Conservation (phyloP, 306 rosid species). For the Trifolium pratense region DNA sequence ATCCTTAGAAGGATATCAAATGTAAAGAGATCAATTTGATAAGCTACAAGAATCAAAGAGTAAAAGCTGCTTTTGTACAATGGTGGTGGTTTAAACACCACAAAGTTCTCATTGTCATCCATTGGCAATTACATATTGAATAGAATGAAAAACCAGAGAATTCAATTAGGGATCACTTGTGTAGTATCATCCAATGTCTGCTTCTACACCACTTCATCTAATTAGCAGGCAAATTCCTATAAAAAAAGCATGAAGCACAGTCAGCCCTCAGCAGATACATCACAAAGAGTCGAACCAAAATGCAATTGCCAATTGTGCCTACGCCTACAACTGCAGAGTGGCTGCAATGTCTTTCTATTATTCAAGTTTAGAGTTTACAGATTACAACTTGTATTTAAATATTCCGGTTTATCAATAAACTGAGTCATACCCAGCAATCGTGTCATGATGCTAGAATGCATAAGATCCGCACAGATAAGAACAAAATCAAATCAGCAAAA, state of each 20-base stretch:
- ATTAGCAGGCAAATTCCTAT: slow-evolving; percentile 46
- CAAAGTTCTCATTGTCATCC: slow-evolving; percentile 36
- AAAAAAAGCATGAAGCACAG: slow-evolving; percentile 32
- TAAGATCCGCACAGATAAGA: neutral
- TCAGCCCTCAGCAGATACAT: slow-evolving; percentile 6
- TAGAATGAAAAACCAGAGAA: slow-evolving; percentile 36
- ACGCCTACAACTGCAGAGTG: neutral
- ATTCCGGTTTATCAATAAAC: neutral
- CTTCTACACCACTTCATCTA: slow-evolving; percentile 32
- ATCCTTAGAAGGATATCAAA: slow-evolving; percentile 35
- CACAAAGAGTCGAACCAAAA: neutral
- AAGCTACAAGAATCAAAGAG: slow-evolving; percentile 37
- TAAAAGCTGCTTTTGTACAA: slow-evolving; percentile 44
- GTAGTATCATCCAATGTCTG: slow-evolving; percentile 8
- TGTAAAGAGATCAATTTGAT: slow-evolving; percentile 39
- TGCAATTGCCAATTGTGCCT: neutral
- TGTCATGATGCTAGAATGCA: neutral
- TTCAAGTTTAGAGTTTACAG: neutral
- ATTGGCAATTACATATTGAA: slow-evolving; percentile 1
- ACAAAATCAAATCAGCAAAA: neutral
- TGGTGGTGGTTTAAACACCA: slow-evolving; percentile 37
- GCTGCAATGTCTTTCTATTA: neutral
- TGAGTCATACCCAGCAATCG: neutral
- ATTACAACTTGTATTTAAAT: neutral
- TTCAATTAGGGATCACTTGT: slow-evolving; percentile 16